These are phyloP conservation scores for Pseudogymnoascus sp. DNA, from an alignment of 2,329 filamentous ascomycete species.

Conservation along the genomic window DNA sequence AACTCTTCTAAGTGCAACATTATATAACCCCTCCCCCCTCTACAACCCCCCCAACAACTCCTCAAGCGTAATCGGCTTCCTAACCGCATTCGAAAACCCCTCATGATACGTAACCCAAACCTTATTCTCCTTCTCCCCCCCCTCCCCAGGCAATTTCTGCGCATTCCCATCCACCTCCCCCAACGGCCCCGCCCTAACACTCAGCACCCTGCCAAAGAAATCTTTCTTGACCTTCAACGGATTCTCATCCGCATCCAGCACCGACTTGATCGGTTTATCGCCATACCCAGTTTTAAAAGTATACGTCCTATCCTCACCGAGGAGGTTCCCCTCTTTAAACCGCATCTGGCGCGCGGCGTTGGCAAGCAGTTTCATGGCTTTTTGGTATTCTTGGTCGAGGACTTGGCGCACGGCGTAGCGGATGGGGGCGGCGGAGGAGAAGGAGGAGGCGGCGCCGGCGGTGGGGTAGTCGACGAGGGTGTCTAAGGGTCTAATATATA, in stretches of 20 bases:
- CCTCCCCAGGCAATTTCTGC: constrained; percentile 55
- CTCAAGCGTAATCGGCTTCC: constrained; percentile 72
- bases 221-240: constrained; percentile 54
- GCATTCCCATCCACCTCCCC: constrained; percentile 35
- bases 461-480: constrained; percentile 67
- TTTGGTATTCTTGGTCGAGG: constrained; percentile 79
- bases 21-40: background rate
- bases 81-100: constrained; percentile 84
- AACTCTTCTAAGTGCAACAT: background rate
- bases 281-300: constrained; percentile 12
- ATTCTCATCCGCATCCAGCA: constrained; percentile 13
- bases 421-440: constrained; percentile 58
- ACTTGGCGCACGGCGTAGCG: constrained; percentile 93
- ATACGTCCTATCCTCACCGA: constrained; percentile 27
- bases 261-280: constrained; percentile 21
- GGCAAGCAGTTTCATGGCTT: constrained; percentile 59
- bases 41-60: constrained; percentile 66
- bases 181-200: constrained; percentile 33
- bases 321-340: constrained; percentile 43
- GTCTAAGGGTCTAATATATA: constrained; percentile 54
- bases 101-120: constrained; percentile 89
- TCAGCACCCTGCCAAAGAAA: constrained; percentile 74
- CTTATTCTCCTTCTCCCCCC: constrained; percentile 43
- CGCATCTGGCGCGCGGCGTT: constrained; percentile 57
- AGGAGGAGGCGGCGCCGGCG: constrained; percentile 40